Percentiles rank a stretch among this genome's conserved stretches.
Evolutionary conservation across 2,329 filamentous ascomycete genomes (phyloP).

Genomic region (Zymoseptoria tritici): DNA sequence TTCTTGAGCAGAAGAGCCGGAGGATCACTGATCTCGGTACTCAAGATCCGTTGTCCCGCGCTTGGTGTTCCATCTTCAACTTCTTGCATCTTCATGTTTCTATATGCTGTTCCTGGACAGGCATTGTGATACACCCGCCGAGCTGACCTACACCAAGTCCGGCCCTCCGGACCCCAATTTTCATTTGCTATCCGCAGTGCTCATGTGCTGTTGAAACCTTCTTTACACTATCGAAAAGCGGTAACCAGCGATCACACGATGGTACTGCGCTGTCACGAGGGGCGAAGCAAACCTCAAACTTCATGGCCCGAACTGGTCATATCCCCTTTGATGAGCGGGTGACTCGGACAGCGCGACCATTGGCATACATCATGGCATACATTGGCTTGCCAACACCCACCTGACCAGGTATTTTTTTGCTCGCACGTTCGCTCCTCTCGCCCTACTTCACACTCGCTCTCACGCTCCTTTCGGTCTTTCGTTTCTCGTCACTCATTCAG

Average conservation of each 20-base stretch:
- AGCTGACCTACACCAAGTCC: neutral
- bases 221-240: neutral
- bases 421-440: neutral
- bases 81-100: neutral
- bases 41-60: neutral
- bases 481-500: slow-evolving; percentile 2
- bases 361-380: neutral
- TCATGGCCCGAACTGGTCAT: neutral
- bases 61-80: neutral
- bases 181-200: neutral
- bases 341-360: neutral
- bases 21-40: neutral
- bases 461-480: slow-evolving; percentile 8
- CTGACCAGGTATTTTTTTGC: neutral
- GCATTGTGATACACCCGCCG: neutral
- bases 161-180: neutral
- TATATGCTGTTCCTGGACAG: neutral
- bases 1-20: neutral
- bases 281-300: neutral
- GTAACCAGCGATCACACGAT: neutral
- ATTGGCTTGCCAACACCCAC: neutral
- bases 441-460: slow-evolving; percentile 1
- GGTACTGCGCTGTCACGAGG: neutral
- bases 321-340: neutral
- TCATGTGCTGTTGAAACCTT: neutral